Evolutionary conservation across 257 asterid species (phyloP), one percentile per base, ranked within the genome.

Genomic region (Verbascum thapsus): DNA sequence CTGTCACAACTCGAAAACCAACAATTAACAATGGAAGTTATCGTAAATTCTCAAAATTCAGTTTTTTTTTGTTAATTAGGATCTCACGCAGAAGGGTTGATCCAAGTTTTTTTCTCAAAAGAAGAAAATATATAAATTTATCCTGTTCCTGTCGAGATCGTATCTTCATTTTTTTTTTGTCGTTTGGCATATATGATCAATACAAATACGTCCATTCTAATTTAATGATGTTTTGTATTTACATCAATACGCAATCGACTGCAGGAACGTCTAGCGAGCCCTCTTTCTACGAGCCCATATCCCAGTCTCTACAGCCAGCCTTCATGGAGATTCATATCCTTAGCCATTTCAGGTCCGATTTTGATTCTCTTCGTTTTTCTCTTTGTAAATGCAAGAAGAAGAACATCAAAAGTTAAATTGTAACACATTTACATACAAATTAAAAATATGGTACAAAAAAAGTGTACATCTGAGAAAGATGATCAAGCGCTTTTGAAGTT

Each of bases 371-470:
- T 79, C 56, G 9, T 80, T 64, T 69, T 77, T 43, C 47, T 81
- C 60, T 80, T 71, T 75, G 76, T 77, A 73, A 85, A 78, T 67
- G 80, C 95, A 57, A 84, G 82, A 76, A 75, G 88, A 73, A 83
- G 86, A 80, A 80, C 71, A 47, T 83, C 73, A 0, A 86, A 88
- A 78, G 63, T 83, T 40, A 86, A 91, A 80, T 11, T 84, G 66
- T 91, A 78, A 78, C 32, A 26, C 32, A 26, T 1, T 5, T 26
- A 26, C 32, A 26, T 1, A n/a, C n/a, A n/a, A n/a, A n/a, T n/a
- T n/a, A 26, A 26, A 5, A 26, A 26, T 26, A 26, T 10, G 15
- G 43, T 17, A 54, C 40, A 26, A 45, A n/a, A 32, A 30, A 37
- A 18, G 30, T 60, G 38, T 26, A 26, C 52, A 71, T 34, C 15